Conservation (phyloP, 805 yeast species). For the Metschnikowia drakensbergensis region DNA sequence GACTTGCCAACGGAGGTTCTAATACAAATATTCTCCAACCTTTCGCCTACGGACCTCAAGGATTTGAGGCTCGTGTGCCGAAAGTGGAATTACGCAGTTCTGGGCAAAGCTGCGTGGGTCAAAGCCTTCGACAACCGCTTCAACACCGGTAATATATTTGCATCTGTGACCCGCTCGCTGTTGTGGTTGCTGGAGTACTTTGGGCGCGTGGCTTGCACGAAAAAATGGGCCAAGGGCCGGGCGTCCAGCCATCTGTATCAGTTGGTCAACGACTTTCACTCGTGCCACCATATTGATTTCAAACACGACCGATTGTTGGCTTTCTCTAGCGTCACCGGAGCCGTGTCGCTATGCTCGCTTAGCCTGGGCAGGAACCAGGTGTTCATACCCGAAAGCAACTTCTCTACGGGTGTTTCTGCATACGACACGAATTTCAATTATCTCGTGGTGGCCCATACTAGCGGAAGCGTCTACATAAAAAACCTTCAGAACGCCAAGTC, state of each 20-base stretch:
- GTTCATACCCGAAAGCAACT: constrained; percentile 32
- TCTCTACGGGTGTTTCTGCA: constrained; percentile 17
- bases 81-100: constrained; percentile 43
- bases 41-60: constrained; percentile 44
- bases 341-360: constrained; percentile 29
- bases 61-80: constrained; percentile 44
- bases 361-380: constrained; percentile 36
- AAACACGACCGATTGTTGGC: constrained; percentile 24
- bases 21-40: constrained; percentile 41
- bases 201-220: constrained; percentile 30
- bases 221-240: constrained; percentile 39
- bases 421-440: constrained; percentile 32
- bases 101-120: constrained; percentile 47
- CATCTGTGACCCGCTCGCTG: constrained; percentile 42
- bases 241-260: constrained; percentile 27
- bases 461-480: constrained; percentile 31
- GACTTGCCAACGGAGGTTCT: constrained; percentile 48
- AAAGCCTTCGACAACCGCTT: constrained; percentile 41
- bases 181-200: constrained; percentile 48
- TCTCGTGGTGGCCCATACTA: constrained; percentile 25
- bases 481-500: constrained; percentile 33
- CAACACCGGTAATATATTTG: constrained; percentile 34
- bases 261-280: constrained; percentile 28
- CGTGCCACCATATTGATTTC: constrained; percentile 27
- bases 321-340: constrained; percentile 26